phyloP scores from a whole-genome alignment of 805 yeast species.

The Lipomyces orientalis region DNA sequence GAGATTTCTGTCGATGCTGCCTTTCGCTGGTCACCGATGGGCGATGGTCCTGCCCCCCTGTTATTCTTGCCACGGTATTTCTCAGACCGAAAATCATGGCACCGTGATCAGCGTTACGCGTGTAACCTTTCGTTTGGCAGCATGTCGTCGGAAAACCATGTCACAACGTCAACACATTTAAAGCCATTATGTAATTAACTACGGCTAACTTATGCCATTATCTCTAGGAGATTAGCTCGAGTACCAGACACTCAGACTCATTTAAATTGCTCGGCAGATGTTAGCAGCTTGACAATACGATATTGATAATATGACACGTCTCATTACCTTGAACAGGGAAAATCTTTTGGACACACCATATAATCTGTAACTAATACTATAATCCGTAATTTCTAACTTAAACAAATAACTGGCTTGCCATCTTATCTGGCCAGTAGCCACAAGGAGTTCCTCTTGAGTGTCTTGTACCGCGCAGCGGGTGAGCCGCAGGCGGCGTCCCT shows the following conservation, averaged over 20 bases:
- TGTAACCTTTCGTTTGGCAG: neutral
- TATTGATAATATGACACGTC: too few species aligned
- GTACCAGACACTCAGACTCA: neutral
- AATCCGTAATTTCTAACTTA: too few species aligned
- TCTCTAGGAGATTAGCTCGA: neutral
- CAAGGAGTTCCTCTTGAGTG: too few species aligned
- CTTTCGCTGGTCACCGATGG: slow-evolving; percentile 3
- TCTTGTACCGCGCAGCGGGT: too few species aligned
- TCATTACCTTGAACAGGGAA: too few species aligned
- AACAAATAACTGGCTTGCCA: too few species aligned
- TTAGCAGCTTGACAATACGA: too few species aligned
- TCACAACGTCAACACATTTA: neutral
- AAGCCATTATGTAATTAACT: neutral
- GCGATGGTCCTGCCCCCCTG: neutral
- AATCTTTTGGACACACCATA: too few species aligned
- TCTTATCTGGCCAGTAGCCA: too few species aligned
- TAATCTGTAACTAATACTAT: too few species aligned
- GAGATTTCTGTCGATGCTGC: neutral
- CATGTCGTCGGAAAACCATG: neutral
- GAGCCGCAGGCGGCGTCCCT: too few species aligned
- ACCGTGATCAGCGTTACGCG: slow-evolving; percentile 1
- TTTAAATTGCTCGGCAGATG: too few species aligned
- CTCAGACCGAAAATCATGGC: slow-evolving; percentile 3
- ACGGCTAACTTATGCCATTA: neutral
- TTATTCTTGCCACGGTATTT: neutral